Percentiles rank a stretch among this genome's conserved stretches.
Evolutionary conservation across 1,139 yeast species (phyloP).

Genomic region (Hansenula lynferdii): DNA sequence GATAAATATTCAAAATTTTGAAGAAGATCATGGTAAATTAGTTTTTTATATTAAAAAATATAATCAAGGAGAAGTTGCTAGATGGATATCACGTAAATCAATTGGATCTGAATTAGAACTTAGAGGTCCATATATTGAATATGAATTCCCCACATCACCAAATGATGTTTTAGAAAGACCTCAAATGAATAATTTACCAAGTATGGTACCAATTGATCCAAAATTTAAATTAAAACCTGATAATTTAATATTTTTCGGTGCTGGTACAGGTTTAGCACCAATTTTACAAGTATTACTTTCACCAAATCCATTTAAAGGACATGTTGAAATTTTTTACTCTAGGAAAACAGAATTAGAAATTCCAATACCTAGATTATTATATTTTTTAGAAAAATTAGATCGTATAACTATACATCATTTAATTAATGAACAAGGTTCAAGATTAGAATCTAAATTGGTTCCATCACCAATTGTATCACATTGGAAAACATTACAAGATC

Average conservation of each 20-base stretch:
- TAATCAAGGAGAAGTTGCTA: conserved; percentile 79
- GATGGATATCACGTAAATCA: conserved; percentile 60
- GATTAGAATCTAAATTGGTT: conserved; percentile 34
- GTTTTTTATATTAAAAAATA: conserved; percentile 76
- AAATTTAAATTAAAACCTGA: conserved; percentile 40
- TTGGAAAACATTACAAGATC: conserved; percentile 9
- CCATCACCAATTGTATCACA: conserved; percentile 31
- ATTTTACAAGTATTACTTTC: conserved; percentile 68
- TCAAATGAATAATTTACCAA: conserved; percentile 62
- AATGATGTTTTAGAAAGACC: conserved; percentile 55
- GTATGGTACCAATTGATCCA: conserved; percentile 30
- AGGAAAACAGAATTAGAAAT: conserved; percentile 54
- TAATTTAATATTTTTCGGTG: conserved; percentile 63
- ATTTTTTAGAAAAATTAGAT: conserved; percentile 65
- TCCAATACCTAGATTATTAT: conserved; percentile 55
- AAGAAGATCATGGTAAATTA: conserved; percentile 74
- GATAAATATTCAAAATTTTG: conserved; percentile 29
- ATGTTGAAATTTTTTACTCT: conserved; percentile 62
- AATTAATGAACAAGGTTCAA: conserved; percentile 38
- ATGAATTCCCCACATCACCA: conserved; percentile 62
- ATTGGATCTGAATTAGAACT: conserved; percentile 69
- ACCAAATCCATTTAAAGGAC: conserved; percentile 70
- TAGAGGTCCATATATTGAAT: conserved; percentile 79
- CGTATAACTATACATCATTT: conserved; percentile 54
- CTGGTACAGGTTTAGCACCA: conserved; percentile 92